These are phyloP conservation scores for Murraya koenigii DNA, from an alignment of 345 rosid genomes.

Conservation along the genomic window DNA sequence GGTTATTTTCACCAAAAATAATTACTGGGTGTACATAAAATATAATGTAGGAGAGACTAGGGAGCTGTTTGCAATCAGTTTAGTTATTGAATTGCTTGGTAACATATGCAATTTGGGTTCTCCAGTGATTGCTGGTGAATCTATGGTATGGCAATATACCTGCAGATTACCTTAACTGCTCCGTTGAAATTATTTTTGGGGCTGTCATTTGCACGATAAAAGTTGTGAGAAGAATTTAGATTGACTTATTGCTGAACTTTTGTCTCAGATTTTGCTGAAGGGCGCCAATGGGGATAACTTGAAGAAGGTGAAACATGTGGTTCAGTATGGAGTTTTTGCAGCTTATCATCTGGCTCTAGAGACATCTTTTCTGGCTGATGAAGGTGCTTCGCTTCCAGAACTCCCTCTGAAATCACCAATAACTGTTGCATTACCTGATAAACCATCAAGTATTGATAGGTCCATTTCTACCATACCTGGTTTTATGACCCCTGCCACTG, in stretches of 20 bases:
- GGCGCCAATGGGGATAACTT: conserved; percentile 91
- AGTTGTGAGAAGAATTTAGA: conserved; percentile 5
- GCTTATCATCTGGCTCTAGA: conserved; percentile 97
- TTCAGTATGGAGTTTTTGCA: conserved; percentile 97
- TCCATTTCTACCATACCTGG: conserved; percentile 93
- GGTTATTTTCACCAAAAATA: conserved; percentile 2
- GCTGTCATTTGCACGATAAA: conserved; percentile 1
- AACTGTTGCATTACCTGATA: conserved; percentile 86
- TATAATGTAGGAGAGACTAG: conserved; percentile 11
- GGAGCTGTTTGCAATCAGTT: conserved; percentile 11
- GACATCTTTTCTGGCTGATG: conserved; percentile 96
- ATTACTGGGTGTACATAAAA: conserved; percentile 2
- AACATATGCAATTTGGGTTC: neutral
- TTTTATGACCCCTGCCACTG: conserved; percentile 42
- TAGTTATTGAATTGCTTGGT: neutral
- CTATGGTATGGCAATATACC: neutral
- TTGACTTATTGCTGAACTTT: conserved; percentile 24
- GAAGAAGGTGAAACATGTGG: conserved; percentile 94
- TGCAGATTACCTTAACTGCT: neutral
- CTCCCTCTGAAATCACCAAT: conserved; percentile 78
- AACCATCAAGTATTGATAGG: conserved; percentile 64
- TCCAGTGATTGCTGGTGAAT: neutral
- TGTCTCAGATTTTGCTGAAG: conserved; percentile 77
- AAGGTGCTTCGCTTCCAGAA: conserved; percentile 95
- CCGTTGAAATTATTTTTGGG: neutral